Conservation (phyloP, 78 protist genomes). For the Planoprotostelium fungivorum region DNA sequence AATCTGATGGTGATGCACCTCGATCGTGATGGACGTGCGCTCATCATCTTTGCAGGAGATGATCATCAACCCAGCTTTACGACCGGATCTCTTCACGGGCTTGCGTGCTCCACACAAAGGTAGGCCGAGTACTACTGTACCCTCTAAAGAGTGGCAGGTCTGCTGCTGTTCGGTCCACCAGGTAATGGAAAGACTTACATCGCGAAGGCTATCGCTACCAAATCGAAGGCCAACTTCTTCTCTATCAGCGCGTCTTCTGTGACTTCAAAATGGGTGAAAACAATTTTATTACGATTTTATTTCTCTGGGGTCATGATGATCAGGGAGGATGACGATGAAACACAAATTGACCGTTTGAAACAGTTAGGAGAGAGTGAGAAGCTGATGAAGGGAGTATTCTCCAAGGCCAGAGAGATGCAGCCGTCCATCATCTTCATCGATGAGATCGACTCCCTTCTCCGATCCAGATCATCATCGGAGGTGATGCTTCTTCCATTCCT, state of each 20-base stretch:
- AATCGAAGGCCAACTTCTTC: constrained; percentile 92
- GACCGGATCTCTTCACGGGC: constrained; percentile 69
- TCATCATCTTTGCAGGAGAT: constrained; percentile 47
- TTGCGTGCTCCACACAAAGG: constrained; percentile 63
- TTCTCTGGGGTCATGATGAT: background rate
- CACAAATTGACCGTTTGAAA: background rate
- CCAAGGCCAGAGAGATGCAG: constrained; percentile 61
- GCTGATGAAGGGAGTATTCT: constrained; percentile 81
- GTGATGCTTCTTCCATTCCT: constrained; percentile 13
- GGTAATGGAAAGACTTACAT: constrained; percentile 77
- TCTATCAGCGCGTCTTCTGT: constrained; percentile 85
- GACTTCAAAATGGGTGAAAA: constrained; percentile 67
- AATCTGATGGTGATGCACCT: background rate
- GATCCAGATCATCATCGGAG: constrained; percentile 14
- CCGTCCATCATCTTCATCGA: constrained; percentile 87
- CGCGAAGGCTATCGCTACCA: constrained; percentile 94
- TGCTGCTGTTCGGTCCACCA: constrained; percentile 81
- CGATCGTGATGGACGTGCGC: background rate
- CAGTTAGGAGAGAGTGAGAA: constrained; percentile 80
- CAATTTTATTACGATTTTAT: background rate
- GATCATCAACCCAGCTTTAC: constrained; percentile 47
- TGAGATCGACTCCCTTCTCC: constrained; percentile 84
- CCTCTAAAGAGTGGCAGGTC: background rate
- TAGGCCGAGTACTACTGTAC: background rate
- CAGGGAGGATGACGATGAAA: background rate